Conservation (phyloP, 2,329 filamentous ascomycete species). For the Fusarium odoratissimum region DNA sequence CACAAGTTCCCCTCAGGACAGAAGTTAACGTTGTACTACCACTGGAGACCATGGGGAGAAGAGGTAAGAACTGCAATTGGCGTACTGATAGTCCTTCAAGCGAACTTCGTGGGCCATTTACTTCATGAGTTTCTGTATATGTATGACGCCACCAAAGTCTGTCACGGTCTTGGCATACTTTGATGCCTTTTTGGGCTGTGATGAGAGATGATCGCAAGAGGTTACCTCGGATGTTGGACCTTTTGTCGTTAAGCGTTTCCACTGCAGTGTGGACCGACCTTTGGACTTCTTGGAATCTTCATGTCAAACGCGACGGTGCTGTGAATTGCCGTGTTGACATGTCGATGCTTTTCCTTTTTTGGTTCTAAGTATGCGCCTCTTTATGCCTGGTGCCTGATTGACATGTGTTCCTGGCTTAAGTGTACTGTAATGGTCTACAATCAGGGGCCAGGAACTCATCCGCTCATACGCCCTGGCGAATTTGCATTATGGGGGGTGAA, state of each 20-base stretch:
- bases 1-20: neutral
- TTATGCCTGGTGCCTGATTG: neutral
- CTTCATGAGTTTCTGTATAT: neutral
- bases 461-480: neutral
- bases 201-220: neutral
- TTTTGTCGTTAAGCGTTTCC: neutral
- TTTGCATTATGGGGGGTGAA: neutral
- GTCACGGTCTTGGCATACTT: neutral
- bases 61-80: neutral
- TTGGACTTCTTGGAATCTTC: neutral
- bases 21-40: neutral
- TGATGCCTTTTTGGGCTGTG: neutral
- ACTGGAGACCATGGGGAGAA: neutral
- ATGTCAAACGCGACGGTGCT: neutral
- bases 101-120: neutral
- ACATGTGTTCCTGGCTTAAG: neutral
- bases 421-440: neutral
- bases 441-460: neutral
- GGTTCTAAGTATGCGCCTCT: neutral
- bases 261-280: neutral
- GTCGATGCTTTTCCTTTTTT: neutral
- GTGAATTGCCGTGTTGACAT: neutral
- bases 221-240: neutral
- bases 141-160: conserved; percentile 5
- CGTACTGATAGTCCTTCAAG: neutral